These are phyloP conservation scores for Daldinia vernicosa DNA, from an alignment of 495 filamentous ascomycete species.

Conservation along the genomic window DNA sequence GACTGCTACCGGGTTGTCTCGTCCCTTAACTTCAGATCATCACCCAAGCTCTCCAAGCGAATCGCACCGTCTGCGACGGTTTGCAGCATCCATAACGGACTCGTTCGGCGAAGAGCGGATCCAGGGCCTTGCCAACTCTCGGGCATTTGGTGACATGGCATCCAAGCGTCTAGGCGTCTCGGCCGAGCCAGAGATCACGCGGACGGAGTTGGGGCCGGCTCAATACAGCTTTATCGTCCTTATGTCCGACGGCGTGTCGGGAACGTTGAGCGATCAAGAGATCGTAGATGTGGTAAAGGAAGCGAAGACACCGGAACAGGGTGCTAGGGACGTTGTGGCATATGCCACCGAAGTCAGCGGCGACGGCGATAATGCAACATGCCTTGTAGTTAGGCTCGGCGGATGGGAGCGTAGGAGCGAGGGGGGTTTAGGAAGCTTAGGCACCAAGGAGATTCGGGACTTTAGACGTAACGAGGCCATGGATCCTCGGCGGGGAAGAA, in stretches of 20 bases:
- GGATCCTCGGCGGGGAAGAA: constrained; percentile 77
- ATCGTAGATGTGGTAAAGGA: constrained; percentile 96
- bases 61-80: constrained; percentile 82
- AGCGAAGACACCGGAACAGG: constrained; percentile 87
- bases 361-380: constrained; percentile 95
- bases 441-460: constrained; percentile 88
- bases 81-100: constrained; percentile 85
- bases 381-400: constrained; percentile 86
- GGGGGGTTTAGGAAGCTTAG: constrained; percentile 86
- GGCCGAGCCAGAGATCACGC: constrained; percentile 87
- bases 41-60: constrained; percentile 88
- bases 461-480: constrained; percentile 83
- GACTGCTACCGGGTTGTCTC: constrained; percentile 76
- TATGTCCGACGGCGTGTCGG: constrained; percentile 86
- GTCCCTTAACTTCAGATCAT: constrained; percentile 86
- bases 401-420: constrained; percentile 94
- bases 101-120: constrained; percentile 98
- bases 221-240: constrained; percentile 90
- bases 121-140: constrained; percentile 90
- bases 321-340: constrained; percentile 75
- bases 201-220: constrained; percentile 76
- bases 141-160: constrained; percentile 89
- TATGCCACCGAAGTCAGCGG: constrained; percentile 86
- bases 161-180: constrained; percentile 92
- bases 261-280: constrained; percentile 86